Conservation (phyloP, 768 basidiomycete species). For the Udeniomyces megalosporus region DNA sequence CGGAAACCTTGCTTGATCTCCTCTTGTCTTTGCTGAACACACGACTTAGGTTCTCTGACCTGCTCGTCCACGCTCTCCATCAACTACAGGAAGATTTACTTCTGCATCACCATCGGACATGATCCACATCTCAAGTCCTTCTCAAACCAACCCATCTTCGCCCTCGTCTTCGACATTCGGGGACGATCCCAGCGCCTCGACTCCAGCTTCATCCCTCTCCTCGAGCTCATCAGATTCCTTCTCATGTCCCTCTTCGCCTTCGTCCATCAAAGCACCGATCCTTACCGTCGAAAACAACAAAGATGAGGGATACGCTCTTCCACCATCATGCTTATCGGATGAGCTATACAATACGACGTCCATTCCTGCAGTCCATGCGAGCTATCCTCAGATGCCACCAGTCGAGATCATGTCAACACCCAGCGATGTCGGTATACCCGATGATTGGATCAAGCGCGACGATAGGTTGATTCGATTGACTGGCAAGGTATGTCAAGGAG, state of each 20-base stretch:
- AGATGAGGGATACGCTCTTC: not conserved
- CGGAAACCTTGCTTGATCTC: too few relatives aligned
- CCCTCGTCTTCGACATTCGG: not conserved
- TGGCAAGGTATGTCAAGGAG: slow-evolving; percentile 13
- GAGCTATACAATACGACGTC: not conserved
- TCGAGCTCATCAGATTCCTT: not conserved
- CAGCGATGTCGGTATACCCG: slow-evolving; percentile 29
- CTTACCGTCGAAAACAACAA: not conserved
- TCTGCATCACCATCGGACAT: too few relatives aligned
- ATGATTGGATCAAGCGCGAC: slow-evolving; percentile 34
- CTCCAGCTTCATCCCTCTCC: not conserved
- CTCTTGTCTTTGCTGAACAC: too few relatives aligned
- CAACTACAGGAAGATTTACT: too few relatives aligned
- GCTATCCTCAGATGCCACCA: slow-evolving; percentile 17
- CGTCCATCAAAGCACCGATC: not conserved
- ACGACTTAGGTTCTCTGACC: too few relatives aligned
- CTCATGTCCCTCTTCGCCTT: not conserved
- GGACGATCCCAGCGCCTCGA: not conserved
- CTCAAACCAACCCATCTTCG: not conserved
- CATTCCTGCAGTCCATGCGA: not conserved
- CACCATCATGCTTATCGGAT: not conserved
- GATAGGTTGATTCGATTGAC: slow-evolving; percentile 27
- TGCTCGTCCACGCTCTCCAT: too few relatives aligned
- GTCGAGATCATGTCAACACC: not conserved
- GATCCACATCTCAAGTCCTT: not conserved